A percentile compares a stretch with the other conserved stretches of the same genome.
phyloP scores from a whole-genome alignment of 192 early-diverging fungal species.

The Coemansia umbellata region DNA sequence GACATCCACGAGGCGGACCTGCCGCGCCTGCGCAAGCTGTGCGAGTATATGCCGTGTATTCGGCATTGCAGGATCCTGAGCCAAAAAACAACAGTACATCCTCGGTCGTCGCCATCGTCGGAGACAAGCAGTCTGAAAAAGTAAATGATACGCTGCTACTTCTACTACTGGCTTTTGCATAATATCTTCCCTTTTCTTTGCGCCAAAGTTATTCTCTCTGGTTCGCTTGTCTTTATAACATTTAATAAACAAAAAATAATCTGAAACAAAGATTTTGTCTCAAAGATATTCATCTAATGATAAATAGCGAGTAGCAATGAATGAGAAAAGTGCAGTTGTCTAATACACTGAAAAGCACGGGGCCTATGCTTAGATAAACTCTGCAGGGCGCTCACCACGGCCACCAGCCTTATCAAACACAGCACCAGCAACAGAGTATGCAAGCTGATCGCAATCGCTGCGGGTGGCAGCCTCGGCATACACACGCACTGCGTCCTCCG shows the following conservation, averaged over 20 bases:
- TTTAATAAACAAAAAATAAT: too few species aligned
- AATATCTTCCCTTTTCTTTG: too few species aligned
- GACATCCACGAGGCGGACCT: slow-evolving; percentile 47
- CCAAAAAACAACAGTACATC: slow-evolving; percentile 6
- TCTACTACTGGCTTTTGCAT: background rate
- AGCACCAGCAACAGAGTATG: slow-evolving; percentile 81
- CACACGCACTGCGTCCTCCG: slow-evolving; percentile 98
- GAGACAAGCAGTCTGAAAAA: slow-evolving; percentile 15
- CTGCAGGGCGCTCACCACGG: slow-evolving; percentile 74
- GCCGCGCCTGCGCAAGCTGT: slow-evolving; percentile 39
- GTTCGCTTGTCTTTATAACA: background rate
- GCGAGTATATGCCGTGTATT: slow-evolving; percentile 51
- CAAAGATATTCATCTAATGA: background rate
- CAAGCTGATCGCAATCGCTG: slow-evolving; percentile 82
- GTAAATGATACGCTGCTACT: background rate
- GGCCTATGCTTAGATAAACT: slow-evolving; percentile 46
- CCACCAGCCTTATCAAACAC: slow-evolving; percentile 94
- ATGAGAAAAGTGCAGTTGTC: too few species aligned
- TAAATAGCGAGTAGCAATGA: background rate
- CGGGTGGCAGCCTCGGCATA: slow-evolving; percentile 97
- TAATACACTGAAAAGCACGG: too few species aligned
- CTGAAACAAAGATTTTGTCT: too few species aligned
- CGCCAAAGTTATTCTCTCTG: too few species aligned
- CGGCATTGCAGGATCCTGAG: slow-evolving; percentile 41
- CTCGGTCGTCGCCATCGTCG: slow-evolving; percentile 1